Percentiles rank a stretch among this genome's conserved stretches.
These are phyloP conservation scores for Apiotrichum siamense DNA, from an alignment of 1,284 basidiomycete species.

Conservation along the genomic window DNA sequence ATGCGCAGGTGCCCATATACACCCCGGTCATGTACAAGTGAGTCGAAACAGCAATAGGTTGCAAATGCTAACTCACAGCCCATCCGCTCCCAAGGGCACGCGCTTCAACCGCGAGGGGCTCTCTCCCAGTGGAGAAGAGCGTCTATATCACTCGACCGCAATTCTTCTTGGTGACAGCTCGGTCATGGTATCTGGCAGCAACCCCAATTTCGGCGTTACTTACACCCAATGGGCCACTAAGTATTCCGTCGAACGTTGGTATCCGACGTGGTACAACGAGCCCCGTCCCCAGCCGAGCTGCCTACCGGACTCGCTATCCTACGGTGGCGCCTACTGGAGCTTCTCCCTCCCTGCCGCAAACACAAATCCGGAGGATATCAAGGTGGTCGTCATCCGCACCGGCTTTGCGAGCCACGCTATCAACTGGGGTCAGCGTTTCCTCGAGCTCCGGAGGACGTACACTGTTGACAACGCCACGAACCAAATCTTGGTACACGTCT, in stretches of 20 bases:
- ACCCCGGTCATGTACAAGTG: constrained; percentile 56
- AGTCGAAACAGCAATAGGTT: too few species aligned
- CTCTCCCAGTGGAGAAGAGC: constrained; percentile 60
- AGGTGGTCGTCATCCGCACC: constrained; percentile 73
- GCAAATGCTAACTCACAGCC: too few species aligned
- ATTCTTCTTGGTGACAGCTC: constrained; percentile 83
- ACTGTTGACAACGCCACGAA: constrained; percentile 65
- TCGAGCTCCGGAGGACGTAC: constrained; percentile 74
- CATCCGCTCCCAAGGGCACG: constrained; percentile 55
- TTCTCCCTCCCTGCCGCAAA: constrained; percentile 60
- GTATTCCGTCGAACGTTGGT: constrained; percentile 47
- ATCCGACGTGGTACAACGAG: constrained; percentile 53
- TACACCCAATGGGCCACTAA: constrained; percentile 37
- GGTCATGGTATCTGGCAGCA: constrained; percentile 70
- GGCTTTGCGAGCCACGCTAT: constrained; percentile 94
- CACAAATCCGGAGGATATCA: constrained; percentile 52
- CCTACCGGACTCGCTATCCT: constrained; percentile 46
- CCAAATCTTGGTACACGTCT: constrained; percentile 68
- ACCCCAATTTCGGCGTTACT: constrained; percentile 71
- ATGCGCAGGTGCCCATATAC: constrained; percentile 45
- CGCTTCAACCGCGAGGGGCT: constrained; percentile 67
- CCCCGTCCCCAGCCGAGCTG: constrained; percentile 57
- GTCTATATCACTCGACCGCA: constrained; percentile 82
- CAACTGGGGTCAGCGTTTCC: constrained; percentile 52
- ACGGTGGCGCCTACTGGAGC: constrained; percentile 77